phyloP scores from a whole-genome alignment of 2,329 filamentous ascomycete species.

The Penicillium sp. region DNA sequence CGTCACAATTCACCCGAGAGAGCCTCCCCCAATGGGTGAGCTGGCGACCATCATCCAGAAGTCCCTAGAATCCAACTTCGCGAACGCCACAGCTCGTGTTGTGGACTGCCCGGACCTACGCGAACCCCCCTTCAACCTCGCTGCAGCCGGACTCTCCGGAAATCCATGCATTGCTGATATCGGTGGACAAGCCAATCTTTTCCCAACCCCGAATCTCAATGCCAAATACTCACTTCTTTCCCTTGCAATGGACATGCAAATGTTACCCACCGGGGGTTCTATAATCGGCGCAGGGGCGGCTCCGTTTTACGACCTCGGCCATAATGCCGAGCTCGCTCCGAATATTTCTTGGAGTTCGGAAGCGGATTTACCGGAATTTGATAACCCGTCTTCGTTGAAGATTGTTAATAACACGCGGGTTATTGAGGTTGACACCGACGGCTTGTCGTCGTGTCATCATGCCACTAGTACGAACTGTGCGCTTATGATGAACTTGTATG shows the following conservation, averaged over 20 bases:
- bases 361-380: not conserved
- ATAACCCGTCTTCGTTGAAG: not conserved
- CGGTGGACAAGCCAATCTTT: conserved; percentile 46
- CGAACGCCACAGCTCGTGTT: conserved; percentile 9
- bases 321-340: conserved; percentile 47
- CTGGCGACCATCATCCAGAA: conserved; percentile 14
- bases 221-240: conserved; percentile 30
- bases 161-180: conserved; percentile 45
- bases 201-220: conserved; percentile 37
- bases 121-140: conserved; percentile 17
- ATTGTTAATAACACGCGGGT: conserved; percentile 12
- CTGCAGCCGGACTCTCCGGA: conserved; percentile 42
- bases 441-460: conserved; percentile 18
- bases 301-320: conserved; percentile 43
- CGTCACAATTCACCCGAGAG: conserved; percentile 11
- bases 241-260: conserved; percentile 39
- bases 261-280: conserved; percentile 32
- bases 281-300: conserved; percentile 48
- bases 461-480: conserved; percentile 36
- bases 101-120: conserved; percentile 19
- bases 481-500: conserved; percentile 48
- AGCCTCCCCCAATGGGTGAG: conserved; percentile 15
- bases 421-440: conserved; percentile 6
- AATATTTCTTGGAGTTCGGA: conserved; percentile 34
- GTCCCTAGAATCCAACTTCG: conserved; percentile 15